A percentile compares a stretch with the other conserved stretches of the same genome.
phyloP scores from a whole-genome alignment of 768 basidiomycete species.

The Trametopsis cervina region DNA sequence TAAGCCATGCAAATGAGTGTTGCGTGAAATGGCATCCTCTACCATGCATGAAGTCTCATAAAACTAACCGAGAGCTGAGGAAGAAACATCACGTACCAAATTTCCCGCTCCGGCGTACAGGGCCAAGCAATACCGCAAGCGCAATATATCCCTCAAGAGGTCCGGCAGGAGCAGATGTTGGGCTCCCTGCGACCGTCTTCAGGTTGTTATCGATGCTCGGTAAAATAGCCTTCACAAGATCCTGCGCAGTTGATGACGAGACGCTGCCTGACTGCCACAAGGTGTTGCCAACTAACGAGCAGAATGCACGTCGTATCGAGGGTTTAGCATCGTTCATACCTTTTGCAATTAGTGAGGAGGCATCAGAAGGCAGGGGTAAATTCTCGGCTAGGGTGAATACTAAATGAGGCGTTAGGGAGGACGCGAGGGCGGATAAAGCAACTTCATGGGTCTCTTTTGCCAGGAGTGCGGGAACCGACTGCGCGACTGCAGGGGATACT shows the following conservation, averaged over 20 bases:
- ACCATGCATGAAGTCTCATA: constrained; percentile 14
- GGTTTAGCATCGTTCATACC: constrained; percentile 70
- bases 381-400: constrained; percentile 40
- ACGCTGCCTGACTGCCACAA: constrained; percentile 41
- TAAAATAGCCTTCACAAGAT: constrained; percentile 48
- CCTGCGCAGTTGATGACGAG: constrained; percentile 33
- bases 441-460: constrained; percentile 77
- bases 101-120: constrained; percentile 40
- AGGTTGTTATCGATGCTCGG: constrained; percentile 64
- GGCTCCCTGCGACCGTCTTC: constrained; percentile 57
- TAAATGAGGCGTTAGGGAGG: constrained; percentile 55
- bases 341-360: constrained; percentile 48
- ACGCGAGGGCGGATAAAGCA: constrained; percentile 47
- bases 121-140: constrained; percentile 58
- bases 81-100: constrained; percentile 37
- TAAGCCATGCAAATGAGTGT: constrained; percentile 42
- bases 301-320: constrained; percentile 52
- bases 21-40: constrained; percentile 44
- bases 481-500: constrained; percentile 41
- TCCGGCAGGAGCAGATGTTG: constrained; percentile 50
- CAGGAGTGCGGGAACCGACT: constrained; percentile 37
- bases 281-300: constrained; percentile 52
- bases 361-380: constrained; percentile 36
- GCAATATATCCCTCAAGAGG: constrained; percentile 86
- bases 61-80: neutral